These are phyloP conservation scores for Secale cereale DNA, from an alignment of 176 grass and related monocot species.

Conservation along the genomic window DNA sequence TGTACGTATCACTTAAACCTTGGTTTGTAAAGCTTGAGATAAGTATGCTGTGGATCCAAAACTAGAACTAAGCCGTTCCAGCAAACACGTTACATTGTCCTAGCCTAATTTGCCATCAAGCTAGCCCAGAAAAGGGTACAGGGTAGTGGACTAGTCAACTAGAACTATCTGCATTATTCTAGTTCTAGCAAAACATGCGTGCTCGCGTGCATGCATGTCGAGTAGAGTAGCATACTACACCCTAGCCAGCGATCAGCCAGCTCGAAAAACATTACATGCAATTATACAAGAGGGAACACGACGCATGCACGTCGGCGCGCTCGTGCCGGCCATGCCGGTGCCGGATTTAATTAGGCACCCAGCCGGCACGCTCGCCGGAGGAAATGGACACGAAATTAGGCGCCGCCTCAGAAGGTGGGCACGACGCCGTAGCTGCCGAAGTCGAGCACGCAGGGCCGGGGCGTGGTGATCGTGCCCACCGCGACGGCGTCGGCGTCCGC, in stretches of 20 bases:
- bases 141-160: background rate
- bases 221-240: background rate
- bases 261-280: constrained; percentile 25
- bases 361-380: background rate
- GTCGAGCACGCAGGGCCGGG: constrained; percentile 46
- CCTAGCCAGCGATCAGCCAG: background rate
- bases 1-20: too few relatives aligned
- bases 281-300: background rate
- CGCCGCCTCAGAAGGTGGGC: constrained; percentile 48
- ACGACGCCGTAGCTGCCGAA: constrained; percentile 57
- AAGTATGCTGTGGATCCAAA: background rate
- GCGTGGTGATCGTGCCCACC: background rate
- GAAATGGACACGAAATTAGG: background rate
- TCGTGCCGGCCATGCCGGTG: constrained; percentile 1
- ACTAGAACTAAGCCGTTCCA: constrained; percentile 33
- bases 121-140: background rate
- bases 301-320: background rate
- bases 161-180: constrained; percentile 11
- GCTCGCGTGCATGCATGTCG: constrained; percentile 1
- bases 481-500: background rate
- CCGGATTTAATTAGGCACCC: background rate
- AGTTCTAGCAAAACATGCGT: constrained; percentile 33
- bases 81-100: constrained; percentile 25
- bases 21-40: background rate
- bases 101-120: constrained; percentile 9